Percentiles rank a stretch among this genome's conserved stretches.
Conservation (phyloP, 768 basidiomycete genomes). For the Suillus tomentosus region DNA sequence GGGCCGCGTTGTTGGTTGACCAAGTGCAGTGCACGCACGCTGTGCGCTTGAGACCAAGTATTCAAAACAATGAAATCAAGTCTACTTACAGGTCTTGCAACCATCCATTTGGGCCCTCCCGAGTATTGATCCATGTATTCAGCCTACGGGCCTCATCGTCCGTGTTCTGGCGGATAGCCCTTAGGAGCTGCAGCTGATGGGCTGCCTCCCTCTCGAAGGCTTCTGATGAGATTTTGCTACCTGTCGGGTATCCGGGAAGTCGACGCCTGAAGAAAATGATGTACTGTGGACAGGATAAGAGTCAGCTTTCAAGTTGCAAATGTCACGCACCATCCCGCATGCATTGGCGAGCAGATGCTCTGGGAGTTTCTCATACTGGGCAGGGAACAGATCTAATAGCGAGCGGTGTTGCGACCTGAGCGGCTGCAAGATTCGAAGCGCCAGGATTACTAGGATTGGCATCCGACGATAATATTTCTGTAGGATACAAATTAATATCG, state of each 20-base stretch:
- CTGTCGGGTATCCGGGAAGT: not conserved
- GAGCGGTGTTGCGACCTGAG: not conserved
- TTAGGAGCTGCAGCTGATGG: not conserved
- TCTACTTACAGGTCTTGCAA: no score
- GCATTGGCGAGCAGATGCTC: not conserved
- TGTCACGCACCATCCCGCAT: not conserved
- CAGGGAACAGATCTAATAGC: not conserved
- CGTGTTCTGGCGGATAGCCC: accelerated
- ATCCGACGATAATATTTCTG: conserved; percentile 1
- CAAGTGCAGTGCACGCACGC: no score
- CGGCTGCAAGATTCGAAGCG: not conserved
- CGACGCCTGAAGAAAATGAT: not conserved
- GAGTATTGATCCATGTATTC: not conserved
- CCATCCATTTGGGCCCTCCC: no score
- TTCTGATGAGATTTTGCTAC: not conserved
- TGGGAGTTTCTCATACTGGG: not conserved
- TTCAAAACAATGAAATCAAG: no score
- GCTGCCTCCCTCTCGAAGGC: not conserved
- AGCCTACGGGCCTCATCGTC: not conserved
- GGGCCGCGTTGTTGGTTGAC: no score
- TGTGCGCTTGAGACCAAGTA: no score
- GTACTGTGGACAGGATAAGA: not conserved
- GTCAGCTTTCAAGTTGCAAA: not conserved
- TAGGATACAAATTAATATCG: not conserved
- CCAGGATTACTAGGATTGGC: not conserved